Evolutionary conservation across 805 yeast genomes (phyloP), one percentile per base, ranked within the genome.

Genomic region (Grigorovia humatica): DNA sequence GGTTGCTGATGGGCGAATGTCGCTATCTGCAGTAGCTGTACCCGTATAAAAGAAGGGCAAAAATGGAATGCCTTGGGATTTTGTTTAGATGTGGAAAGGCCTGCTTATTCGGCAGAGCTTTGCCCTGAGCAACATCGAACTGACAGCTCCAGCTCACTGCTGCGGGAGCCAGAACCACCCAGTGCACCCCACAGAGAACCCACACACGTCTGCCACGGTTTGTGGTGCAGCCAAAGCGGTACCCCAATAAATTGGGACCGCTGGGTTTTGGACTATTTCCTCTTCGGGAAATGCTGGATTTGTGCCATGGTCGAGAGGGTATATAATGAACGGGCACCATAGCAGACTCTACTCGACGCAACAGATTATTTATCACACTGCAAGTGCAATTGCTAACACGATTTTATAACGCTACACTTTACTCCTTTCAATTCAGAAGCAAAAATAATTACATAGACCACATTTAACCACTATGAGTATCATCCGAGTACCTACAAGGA

Each of bases 401-500:
- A 32, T 4, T 23, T 23, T 23, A 23, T 23, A 23, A 23, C 3
- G 27, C 6, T 23, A 23, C 27, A 23, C 27, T 23, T 23, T 23
- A n/a, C n/a, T n/a, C n/a, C n/a, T n/a, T n/a, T n/a, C n/a, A n/a
- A n/a, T 23, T 3, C 27, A 23, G 27, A 4, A 23, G 27, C 27
- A 23, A 23, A 23, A 23, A 23, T 23, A 23, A 23, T 23, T 23
- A 23, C 27, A 23, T 23, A 23, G 27, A 23, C 27, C 27, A 23
- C 27, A 23, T 6, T 23, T 23, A 3, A 23, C 27, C 27, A 23
- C 27, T 23, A 38, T 38, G 42, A n/a, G 18, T 38, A 44, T 64
- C 27, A 57, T 63, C 15, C 60, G 69, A 52, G 51, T 63, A 13
- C 69, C 69, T 8, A 61, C 66, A 18, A 65, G 68, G 54, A 60